Percentiles rank a stretch among this genome's conserved stretches.
phyloP scores from a whole-genome alignment of 2,329 filamentous ascomycete species.

The Pestalotiopsis sp. region DNA sequence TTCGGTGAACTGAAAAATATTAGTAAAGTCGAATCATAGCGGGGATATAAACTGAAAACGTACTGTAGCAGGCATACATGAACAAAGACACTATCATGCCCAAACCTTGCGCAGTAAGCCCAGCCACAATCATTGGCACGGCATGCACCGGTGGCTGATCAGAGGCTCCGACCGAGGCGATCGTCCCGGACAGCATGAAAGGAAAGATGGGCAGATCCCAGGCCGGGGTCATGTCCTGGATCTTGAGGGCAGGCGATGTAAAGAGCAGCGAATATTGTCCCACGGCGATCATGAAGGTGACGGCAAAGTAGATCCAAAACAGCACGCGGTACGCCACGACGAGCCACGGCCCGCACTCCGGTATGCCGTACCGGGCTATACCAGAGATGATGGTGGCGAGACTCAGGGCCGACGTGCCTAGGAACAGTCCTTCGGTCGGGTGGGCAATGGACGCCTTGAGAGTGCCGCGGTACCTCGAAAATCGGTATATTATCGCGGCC shows the following conservation, averaged over 20 bases:
- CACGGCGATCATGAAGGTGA: conserved; percentile 39
- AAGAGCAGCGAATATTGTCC: conserved; percentile 41
- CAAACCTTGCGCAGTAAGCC: conserved; percentile 45
- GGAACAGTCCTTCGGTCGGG: conserved; percentile 53
- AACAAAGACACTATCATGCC: conserved; percentile 45
- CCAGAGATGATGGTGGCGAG: conserved; percentile 46
- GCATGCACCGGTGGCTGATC: conserved; percentile 33
- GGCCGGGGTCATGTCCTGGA: conserved; percentile 41
- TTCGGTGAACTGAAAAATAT: conserved; percentile 29
- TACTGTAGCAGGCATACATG: conserved; percentile 43
- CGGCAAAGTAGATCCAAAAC: conserved; percentile 45
- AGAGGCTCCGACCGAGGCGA: conserved; percentile 34
- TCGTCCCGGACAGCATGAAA: conserved; percentile 39
- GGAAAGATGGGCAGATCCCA: conserved; percentile 37
- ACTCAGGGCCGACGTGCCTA: conserved; percentile 37
- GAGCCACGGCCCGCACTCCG: conserved; percentile 42
- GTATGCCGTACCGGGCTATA: conserved; percentile 39
- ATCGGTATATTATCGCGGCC: conserved; percentile 41
- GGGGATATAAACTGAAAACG: not conserved
- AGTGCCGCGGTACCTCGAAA: conserved; percentile 44
- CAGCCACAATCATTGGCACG: conserved; percentile 43
- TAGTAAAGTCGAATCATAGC: not conserved
- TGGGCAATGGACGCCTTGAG: conserved; percentile 48
- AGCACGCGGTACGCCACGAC: conserved; percentile 38
- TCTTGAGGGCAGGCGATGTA: conserved; percentile 35